Evolutionary conservation across 805 yeast genomes (phyloP).

Genomic region (Kockiozyma suomiensis): DNA sequence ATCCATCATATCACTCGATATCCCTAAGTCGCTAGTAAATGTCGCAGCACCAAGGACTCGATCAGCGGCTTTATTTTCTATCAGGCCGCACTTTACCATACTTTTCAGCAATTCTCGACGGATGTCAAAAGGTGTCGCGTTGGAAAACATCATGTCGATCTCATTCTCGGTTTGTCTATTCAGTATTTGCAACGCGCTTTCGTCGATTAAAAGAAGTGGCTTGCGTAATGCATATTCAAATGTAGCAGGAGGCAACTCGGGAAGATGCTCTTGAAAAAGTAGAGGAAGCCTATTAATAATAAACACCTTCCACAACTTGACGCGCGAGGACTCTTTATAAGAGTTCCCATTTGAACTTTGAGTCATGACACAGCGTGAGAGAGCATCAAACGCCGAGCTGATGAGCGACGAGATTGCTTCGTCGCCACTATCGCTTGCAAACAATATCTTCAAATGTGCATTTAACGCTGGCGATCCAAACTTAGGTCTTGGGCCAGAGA

Average conservation of each 20-base stretch:
- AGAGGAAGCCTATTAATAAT: conserved; percentile 25
- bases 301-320: conserved; percentile 25
- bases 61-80: conserved; percentile 44
- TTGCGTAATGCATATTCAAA: conserved; percentile 23
- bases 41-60: conserved; percentile 37
- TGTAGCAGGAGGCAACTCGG: conserved; percentile 21
- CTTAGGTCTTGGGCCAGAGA: conserved; percentile 13
- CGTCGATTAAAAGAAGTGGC: conserved; percentile 25
- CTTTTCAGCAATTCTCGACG: conserved; percentile 56
- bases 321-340: neutral
- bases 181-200: conserved; percentile 18
- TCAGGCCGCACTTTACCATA: conserved; percentile 48
- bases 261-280: conserved; percentile 2
- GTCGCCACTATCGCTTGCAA: conserved; percentile 12
- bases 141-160: conserved; percentile 54
- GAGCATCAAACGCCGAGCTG: conserved; percentile 20
- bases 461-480: conserved; percentile 17
- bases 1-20: neutral
- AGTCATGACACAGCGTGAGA: conserved; percentile 13
- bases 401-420: conserved; percentile 13
- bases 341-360: conserved; percentile 12
- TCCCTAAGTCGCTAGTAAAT: neutral
- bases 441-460: neutral
- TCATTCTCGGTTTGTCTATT: conserved; percentile 24
- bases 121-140: conserved; percentile 46